Percentiles rank a stretch among this genome's conserved stretches.
phyloP scores from a whole-genome alignment of 2,329 filamentous ascomycete species.

The Aspergillus persii region DNA sequence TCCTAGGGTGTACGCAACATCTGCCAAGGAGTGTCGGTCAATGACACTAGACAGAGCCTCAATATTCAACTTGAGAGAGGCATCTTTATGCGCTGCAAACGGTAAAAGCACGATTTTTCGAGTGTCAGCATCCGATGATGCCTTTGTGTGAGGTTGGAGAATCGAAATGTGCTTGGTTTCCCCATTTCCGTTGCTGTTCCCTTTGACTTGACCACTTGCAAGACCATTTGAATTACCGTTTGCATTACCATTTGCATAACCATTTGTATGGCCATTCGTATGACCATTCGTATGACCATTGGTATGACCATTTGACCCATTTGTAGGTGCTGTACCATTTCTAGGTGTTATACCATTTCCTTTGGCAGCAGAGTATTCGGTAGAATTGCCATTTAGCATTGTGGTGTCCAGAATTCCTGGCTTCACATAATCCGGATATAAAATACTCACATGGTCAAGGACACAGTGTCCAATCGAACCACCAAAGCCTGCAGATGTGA shows the following conservation, averaged over 20 bases:
- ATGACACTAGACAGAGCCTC: not conserved
- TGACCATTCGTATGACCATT: not conserved
- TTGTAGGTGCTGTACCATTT: constrained; percentile 3
- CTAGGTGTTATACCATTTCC: constrained; percentile 5
- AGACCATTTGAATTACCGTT: too few relatives aligned
- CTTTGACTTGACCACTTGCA: too few relatives aligned
- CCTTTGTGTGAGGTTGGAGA: not conserved
- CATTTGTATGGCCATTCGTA: not conserved
- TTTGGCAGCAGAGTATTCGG: too few relatives aligned
- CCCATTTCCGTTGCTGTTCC: too few relatives aligned
- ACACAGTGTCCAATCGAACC: constrained; percentile 11
- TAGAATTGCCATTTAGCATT: too few relatives aligned
- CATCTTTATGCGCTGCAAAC: not conserved
- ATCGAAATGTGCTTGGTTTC: too few relatives aligned
- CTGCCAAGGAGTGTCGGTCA: not conserved
- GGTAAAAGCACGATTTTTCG: not conserved
- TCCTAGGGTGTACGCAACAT: not conserved
- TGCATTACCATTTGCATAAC: not conserved
- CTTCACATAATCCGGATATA: not conserved
- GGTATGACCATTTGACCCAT: not conserved
- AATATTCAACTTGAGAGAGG: not conserved
- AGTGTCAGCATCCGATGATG: not conserved
- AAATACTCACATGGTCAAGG: not conserved
- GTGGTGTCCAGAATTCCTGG: constrained; percentile 13
- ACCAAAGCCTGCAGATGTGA: constrained; percentile 10